A percentile compares a stretch with the other conserved stretches of the same genome.
Evolutionary conservation across 2,329 filamentous ascomycete species (phyloP).

Genomic region (Microdochium nivale): DNA sequence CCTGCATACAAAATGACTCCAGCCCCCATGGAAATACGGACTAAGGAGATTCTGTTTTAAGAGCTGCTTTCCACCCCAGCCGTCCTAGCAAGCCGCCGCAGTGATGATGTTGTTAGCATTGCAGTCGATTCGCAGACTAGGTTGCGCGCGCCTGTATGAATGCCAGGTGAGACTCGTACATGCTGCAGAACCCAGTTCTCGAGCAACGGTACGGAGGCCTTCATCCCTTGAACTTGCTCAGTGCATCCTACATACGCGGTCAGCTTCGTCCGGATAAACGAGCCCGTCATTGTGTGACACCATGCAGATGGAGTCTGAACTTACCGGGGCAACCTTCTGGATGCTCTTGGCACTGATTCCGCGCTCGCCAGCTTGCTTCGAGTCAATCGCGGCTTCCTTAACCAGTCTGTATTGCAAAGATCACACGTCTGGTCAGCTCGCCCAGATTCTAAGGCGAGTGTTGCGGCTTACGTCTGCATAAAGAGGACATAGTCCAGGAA

Average conservation of each 20-base stretch:
- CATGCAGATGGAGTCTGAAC: slow-evolving; percentile 14
- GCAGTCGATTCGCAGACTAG: too few species aligned
- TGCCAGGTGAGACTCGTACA: too few species aligned
- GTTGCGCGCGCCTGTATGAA: too few species aligned
- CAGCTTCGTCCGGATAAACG: neutral
- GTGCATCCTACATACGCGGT: slow-evolving; percentile 40
- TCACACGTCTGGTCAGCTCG: neutral
- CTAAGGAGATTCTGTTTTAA: too few species aligned
- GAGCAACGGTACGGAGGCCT: too few species aligned
- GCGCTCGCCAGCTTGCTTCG: slow-evolving; percentile 65
- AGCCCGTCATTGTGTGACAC: neutral
- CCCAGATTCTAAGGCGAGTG: neutral
- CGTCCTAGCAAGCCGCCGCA: too few species aligned
- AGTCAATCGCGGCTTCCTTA: slow-evolving; percentile 70
- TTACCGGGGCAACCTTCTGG: slow-evolving; percentile 67
- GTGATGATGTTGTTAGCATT: too few species aligned
- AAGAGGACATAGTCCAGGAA: slow-evolving; percentile 81
- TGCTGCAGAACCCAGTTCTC: too few species aligned
- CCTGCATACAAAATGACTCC: too few species aligned
- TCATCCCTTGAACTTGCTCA: slow-evolving; percentile 63
- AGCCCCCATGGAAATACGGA: too few species aligned
- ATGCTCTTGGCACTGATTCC: slow-evolving; percentile 68
- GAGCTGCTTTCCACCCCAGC: too few species aligned
- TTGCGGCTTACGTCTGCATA: slow-evolving; percentile 47
- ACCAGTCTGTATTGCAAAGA: slow-evolving; percentile 50